Evolutionary conservation across 495 filamentous ascomycete species (phyloP).

Genomic region (Aspergillus nidulans): DNA sequence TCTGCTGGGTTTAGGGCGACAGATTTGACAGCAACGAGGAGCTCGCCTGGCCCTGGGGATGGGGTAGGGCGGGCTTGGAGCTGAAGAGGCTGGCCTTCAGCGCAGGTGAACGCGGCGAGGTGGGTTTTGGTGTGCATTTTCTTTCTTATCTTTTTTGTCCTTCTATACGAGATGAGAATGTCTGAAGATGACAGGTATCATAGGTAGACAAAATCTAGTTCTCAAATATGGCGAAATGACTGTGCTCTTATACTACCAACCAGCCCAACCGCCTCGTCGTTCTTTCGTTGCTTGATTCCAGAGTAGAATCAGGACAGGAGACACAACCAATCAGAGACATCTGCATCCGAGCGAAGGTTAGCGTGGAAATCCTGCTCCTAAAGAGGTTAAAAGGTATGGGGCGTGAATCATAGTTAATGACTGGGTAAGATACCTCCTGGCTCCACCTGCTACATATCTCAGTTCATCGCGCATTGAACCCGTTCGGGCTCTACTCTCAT

Average conservation of each 20-base stretch:
- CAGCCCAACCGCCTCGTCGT: too few species aligned
- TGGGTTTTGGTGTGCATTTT: constrained; percentile 21
- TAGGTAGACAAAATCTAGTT: too few species aligned
- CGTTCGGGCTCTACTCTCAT: too few species aligned
- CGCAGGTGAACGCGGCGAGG: constrained; percentile 3
- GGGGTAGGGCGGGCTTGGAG: constrained; percentile 3
- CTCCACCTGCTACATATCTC: too few species aligned
- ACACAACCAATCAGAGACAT: constrained; percentile 25
- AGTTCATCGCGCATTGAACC: too few species aligned
- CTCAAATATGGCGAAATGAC: constrained; percentile 1
- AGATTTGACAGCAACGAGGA: constrained; percentile 5
- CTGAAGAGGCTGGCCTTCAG: background rate
- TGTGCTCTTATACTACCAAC: constrained; percentile 21
- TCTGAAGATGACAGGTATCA: too few species aligned
- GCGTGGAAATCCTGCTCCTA: constrained; percentile 14
- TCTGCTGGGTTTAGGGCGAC: constrained; percentile 47
- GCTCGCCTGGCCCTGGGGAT: constrained; percentile 1
- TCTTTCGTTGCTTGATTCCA: too few species aligned
- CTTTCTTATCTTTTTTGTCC: background rate
- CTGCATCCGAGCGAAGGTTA: constrained; percentile 26
- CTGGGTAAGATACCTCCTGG: too few species aligned
- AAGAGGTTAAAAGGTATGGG: constrained; percentile 14
- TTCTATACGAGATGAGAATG: too few species aligned
- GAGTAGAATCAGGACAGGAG: background rate
- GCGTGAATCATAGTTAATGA: too few species aligned